Evolutionary conservation across 768 basidiomycete genomes (phyloP).

Genomic region (Pholiota conissans): DNA sequence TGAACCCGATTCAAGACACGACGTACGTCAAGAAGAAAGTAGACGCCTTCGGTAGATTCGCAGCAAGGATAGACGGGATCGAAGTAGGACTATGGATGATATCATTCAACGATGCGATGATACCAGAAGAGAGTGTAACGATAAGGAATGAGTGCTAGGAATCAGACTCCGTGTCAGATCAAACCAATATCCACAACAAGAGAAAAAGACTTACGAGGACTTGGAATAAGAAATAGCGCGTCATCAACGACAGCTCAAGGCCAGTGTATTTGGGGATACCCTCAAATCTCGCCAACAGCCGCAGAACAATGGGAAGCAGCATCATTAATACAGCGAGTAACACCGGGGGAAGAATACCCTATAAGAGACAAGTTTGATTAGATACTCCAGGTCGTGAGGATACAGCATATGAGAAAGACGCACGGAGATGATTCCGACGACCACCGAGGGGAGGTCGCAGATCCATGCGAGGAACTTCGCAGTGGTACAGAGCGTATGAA

Average conservation of each 20-base stretch:
- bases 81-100: conserved; percentile 69
- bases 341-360: conserved; percentile 87
- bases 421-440: conserved; percentile 75
- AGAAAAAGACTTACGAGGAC: conserved; percentile 65
- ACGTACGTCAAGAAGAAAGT: conserved; percentile 88
- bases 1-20: background rate
- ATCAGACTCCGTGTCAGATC: background rate
- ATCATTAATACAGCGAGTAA: conserved; percentile 89
- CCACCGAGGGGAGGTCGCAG: conserved; percentile 59
- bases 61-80: conserved; percentile 70
- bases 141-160: conserved; percentile 90
- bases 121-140: conserved; percentile 81
- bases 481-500: conserved; percentile 63
- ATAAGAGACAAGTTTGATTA: conserved; percentile 1
- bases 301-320: conserved; percentile 78
- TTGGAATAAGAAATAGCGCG: conserved; percentile 88
- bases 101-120: conserved; percentile 66
- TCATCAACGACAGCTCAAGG: conserved; percentile 90
- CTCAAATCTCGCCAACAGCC: conserved; percentile 81
- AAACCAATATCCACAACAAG: background rate
- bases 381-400: background rate
- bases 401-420: conserved; percentile 8
- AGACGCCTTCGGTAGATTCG: conserved; percentile 77
- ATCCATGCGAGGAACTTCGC: conserved; percentile 84
- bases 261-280: conserved; percentile 85